Evolutionary conservation across 23 red algal genomes (phyloP), one percentile per base, ranked within the genome.

Genomic region (Gracilariopsis chorda): DNA sequence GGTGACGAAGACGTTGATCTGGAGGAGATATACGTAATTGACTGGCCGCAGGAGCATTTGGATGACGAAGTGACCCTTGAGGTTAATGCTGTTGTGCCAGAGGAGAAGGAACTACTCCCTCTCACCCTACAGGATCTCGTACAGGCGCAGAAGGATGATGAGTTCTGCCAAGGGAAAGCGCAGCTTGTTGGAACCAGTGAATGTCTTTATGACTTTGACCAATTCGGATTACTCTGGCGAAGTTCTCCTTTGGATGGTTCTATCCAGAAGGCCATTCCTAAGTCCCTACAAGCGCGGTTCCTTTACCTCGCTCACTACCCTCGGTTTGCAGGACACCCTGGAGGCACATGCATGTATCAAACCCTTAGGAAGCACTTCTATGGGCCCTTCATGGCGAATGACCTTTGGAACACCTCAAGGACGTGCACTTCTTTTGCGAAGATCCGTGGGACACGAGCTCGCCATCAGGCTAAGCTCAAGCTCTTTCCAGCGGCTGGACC

Each of bases 261-360:
- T 10, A 27, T 77, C 44, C 83, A 88, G 27, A 25, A 19, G 24
- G 73, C 62, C 11, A 39, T 80, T 13, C 71, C 70, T 36, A 51
- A 41, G 37, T 29, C 48, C 17, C 86, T 90, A 44, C 8, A 52
- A 17, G 71, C 48, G 24, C 27, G 53, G 8, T 16, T 79, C 17
- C 39, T 90, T n/a, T 1, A 60, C 48, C 47, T 74, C 20, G 84
- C 64, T 9, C 84, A 88, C 28, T 88, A 76, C 64, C 29, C 64
- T 27, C 25, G 53, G 19, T 65, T 47, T 24, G 64, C 84, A 21
- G 64, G 65, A 20, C 64, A 88, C 39, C 84, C 65, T 2, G 63
- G 70, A 46, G 68, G 53, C 11, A n/a, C 17, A 62, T 13, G n/a
- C n/a, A 90, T 90, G 43, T 78, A 59, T 48, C 53, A 79, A 20